These are phyloP conservation scores for Calonectria ilicicola DNA, from an alignment of 2,329 filamentous ascomycete genomes.

Conservation along the genomic window DNA sequence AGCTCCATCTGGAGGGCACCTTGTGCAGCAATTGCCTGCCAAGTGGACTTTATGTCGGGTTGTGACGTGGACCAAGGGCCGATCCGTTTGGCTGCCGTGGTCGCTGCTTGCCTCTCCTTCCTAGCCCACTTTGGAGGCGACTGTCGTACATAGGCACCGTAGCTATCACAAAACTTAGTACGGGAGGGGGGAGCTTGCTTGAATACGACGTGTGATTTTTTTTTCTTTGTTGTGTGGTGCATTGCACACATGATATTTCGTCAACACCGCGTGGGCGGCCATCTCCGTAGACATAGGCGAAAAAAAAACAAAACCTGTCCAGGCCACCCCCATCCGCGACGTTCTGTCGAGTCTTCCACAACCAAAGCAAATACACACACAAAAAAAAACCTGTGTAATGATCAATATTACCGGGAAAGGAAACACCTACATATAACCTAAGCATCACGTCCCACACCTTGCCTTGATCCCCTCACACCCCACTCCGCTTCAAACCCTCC, in stretches of 20 bases:
- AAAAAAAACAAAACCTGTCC: neutral
- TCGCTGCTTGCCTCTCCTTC: slow-evolving; percentile 15
- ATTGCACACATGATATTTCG: slow-evolving; percentile 1
- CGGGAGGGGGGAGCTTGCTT: neutral
- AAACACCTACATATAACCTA: slow-evolving; percentile 11
- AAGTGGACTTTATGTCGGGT: neutral
- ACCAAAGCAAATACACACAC: neutral
- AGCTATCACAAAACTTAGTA: neutral
- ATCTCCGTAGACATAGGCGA: neutral
- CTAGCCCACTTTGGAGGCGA: slow-evolving; percentile 8
- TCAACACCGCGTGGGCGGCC: neutral
- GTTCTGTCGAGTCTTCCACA: neutral
- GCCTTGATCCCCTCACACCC: slow-evolving; percentile 8
- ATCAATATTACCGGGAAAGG: slow-evolving; percentile 3
- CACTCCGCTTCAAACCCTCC: slow-evolving; percentile 7
- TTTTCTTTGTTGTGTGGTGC: neutral
- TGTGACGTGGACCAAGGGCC: slow-evolving; percentile 45
- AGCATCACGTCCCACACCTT: slow-evolving; percentile 8
- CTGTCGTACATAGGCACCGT: slow-evolving; percentile 1
- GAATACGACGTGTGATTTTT: slow-evolving; percentile 9
- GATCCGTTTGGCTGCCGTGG: slow-evolving; percentile 40
- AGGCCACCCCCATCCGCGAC: neutral
- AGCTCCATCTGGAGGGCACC: neutral
- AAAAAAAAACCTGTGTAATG: neutral
- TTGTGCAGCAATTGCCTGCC: neutral